Base-by-base conservation (phyloP, 768 basidiomycete species). In the Boletus insuetus region DNA sequence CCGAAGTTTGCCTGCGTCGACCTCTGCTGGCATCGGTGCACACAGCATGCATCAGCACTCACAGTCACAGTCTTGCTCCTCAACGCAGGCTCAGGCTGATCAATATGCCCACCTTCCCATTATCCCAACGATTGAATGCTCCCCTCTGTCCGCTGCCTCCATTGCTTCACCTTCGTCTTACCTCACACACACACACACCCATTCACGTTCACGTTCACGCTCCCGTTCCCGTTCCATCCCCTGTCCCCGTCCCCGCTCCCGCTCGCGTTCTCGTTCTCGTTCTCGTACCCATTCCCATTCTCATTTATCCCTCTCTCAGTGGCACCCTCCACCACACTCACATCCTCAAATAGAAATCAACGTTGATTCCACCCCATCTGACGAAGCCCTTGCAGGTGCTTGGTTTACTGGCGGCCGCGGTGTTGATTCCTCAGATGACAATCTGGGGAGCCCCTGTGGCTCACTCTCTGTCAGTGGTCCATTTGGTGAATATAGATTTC, bases 341-440 rank as follows among this genome's bases (percentile, higher is more conserved):
- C 59, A 48, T 22, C 49, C 59, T 4, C 69, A 62, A 17, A 59
- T 73, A 42, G 77, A 74, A 31, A 65, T 73, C 31, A 68, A 56
- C 6, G 20, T 59, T 35, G 54, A 69, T 42, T 47, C 65, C 26
- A 20, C 58, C 0, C 67, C 70, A 0, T 70, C 75, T 19, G 86
- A 84, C 67, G 85, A 87, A 51, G 87, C 88, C 51, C 69, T 82
- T 56, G 69, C 75, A n/a, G 74, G 75, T 37, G 54, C 68, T 11
- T 32, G 42, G 3, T 69, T 59, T 26, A n/a, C 54, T 35, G 52
- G 44, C 17, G n/a, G n/a, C n/a, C n/a, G 62, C 4, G 55, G 53
- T 2, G 71, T 73, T 1, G 66, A 68, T 24, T 55, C 3, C 16
- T 69, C 68, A 0, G 68, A 69, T 31, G 68, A 69, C 41, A 65